Evolutionary conservation across 768 basidiomycete genomes (phyloP).

Genomic region (Trametes elegans): DNA sequence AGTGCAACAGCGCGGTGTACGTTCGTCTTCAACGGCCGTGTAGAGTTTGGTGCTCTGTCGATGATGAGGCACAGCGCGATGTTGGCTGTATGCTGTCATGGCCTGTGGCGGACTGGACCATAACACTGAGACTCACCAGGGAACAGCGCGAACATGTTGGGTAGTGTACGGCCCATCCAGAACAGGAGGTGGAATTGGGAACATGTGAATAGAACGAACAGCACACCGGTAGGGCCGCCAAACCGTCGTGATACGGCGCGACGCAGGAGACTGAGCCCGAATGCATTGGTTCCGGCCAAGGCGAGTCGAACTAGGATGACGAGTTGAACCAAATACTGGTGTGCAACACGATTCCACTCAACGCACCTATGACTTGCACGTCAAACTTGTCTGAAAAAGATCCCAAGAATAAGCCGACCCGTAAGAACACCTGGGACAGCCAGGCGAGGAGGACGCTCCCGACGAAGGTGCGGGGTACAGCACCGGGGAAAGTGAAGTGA

Average conservation of each 20-base stretch:
- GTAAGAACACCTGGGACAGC: conserved; percentile 48
- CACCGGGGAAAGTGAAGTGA: conserved; percentile 84
- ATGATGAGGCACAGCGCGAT: conserved; percentile 51
- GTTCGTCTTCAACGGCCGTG: conserved; percentile 34
- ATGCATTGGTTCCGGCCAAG: conserved; percentile 63
- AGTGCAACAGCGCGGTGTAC: conserved; percentile 49
- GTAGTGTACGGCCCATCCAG: conserved; percentile 91
- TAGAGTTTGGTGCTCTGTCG: conserved; percentile 39
- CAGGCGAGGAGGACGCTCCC: conserved; percentile 72
- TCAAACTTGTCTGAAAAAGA: conserved; percentile 56
- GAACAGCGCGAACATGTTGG: conserved; percentile 89
- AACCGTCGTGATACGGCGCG: conserved; percentile 63
- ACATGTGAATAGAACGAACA: conserved; percentile 68
- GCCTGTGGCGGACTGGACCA: not conserved
- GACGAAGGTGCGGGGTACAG: conserved; percentile 84
- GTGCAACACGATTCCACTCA: no score
- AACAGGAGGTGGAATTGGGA: conserved; percentile 91
- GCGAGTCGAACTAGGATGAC: conserved; percentile 61
- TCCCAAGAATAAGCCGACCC: conserved; percentile 40
- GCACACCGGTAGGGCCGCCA: conserved; percentile 51
- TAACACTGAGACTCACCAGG: conserved; percentile 49
- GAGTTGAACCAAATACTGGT: not conserved
- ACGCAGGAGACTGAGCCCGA: conserved; percentile 60
- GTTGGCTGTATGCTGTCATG: conserved; percentile 46
- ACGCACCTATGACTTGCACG: conserved; percentile 68